A percentile compares a stretch with the other conserved stretches of the same genome.
These are phyloP conservation scores for Grosmannia huntii DNA, from an alignment of 2,329 filamentous ascomycete genomes.

Conservation along the genomic window DNA sequence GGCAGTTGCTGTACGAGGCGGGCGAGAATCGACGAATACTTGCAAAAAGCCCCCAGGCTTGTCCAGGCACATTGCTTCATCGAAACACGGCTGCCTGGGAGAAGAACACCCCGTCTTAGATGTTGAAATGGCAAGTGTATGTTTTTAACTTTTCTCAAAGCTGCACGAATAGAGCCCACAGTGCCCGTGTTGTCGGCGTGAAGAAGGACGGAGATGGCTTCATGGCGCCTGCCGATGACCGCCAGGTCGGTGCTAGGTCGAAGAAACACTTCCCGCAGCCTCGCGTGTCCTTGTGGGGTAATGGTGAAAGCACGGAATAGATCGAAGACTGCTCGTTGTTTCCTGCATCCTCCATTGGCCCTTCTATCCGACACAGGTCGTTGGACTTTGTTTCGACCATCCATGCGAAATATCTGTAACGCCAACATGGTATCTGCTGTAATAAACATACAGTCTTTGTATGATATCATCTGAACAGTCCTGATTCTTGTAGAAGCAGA, in stretches of 20 bases:
- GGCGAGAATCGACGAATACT: constrained; percentile 55
- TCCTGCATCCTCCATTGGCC: constrained; percentile 44
- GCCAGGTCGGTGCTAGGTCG: constrained; percentile 59
- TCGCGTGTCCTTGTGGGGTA: constrained; percentile 65
- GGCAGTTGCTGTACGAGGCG: constrained; percentile 15
- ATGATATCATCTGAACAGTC: constrained; percentile 61
- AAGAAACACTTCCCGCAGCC: constrained; percentile 69
- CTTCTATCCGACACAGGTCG: constrained; percentile 44
- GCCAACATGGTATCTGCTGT: constrained; percentile 69
- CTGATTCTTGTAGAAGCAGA: constrained; percentile 46
- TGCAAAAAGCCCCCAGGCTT: constrained; percentile 58
- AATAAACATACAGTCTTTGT: constrained; percentile 58
- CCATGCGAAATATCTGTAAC: constrained; percentile 73
- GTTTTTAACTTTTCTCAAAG: constrained; percentile 62
- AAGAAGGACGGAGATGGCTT: constrained; percentile 54
- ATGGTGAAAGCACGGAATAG: constrained; percentile 63
- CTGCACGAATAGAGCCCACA: constrained; percentile 42
- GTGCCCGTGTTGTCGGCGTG: constrained; percentile 51
- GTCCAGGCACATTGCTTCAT: constrained; percentile 60
- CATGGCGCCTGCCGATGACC: constrained; percentile 59
- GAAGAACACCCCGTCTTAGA: constrained; percentile 65
- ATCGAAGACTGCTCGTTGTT: constrained; percentile 72
- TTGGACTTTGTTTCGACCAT: constrained; percentile 72
- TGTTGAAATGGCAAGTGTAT: constrained; percentile 55
- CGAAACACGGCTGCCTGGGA: constrained; percentile 30